Base-by-base conservation (phyloP, 2,329 filamentous ascomycete species). In the Colletotrichum godetiae region DNA sequence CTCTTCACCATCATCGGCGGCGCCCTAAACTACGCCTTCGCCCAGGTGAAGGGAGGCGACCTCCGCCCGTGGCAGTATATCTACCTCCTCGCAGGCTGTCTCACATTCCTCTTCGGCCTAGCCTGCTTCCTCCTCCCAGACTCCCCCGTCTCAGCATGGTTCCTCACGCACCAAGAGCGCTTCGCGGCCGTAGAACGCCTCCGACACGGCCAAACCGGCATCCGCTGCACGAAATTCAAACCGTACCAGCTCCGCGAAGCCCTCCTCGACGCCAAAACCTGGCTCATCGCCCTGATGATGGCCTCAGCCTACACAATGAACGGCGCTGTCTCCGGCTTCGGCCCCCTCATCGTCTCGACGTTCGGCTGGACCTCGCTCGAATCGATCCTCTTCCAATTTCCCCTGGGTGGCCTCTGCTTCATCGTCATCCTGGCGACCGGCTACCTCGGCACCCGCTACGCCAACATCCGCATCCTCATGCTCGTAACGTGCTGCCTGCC, bases 321-420 rank as follows among this genome's bases (percentile, higher is more conserved):
- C 77, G 92, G 92, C 11, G 92, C 92, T 7, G 90, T 94, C 12
- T 89, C 87, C 46, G 92, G 92, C 1, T 94, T 94, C 78, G 92
- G 92, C 0, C 92, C 92, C 0, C 82, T 94, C 1, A 94, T 94
- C 73, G 92, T 94, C 1, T 91, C 88, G 1, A 94, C 92, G 0
- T 94, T 94, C 78, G 92, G 92, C 68, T 94, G 88, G 82, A 86
- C 86, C 27, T 87, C 89, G 0, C 86, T 92, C 0, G 86, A 92
- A 37, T 89, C 91, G 0, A 94, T 95, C 72, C 85, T 95, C 0
- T 91, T 93, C 78, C 93, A 95, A 77, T 94, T 95, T 72, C 93
- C 93, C 0, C 87, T 95, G 0, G 93, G 93, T 1, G 92, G 83
- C 0, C 79, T 95, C n/a, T 92, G 91, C 77, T 87, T 92, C 73